Evolutionary conservation across 192 early-diverging fungal species (phyloP).

Genomic region (Endogone sp.): DNA sequence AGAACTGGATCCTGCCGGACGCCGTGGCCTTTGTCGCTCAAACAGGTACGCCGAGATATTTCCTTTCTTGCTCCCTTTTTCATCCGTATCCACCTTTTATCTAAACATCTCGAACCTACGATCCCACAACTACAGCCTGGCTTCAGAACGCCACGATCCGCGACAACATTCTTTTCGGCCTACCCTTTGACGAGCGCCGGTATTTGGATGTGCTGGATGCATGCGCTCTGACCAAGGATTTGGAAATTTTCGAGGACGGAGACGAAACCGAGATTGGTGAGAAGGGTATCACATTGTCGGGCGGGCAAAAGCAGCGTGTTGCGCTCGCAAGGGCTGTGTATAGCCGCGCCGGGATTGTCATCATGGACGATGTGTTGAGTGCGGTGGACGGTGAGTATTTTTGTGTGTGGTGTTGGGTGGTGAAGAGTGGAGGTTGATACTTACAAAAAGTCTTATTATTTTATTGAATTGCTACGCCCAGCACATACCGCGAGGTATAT

Average conservation of each 20-base stretch:
- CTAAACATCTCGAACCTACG: background rate
- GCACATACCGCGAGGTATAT: conserved; percentile 76
- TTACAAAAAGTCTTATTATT: background rate
- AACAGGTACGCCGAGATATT: conserved; percentile 14
- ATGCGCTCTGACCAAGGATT: conserved; percentile 58
- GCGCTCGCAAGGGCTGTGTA: conserved; percentile 87
- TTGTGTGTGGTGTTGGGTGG: too few relatives aligned
- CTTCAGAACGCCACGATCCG: conserved; percentile 58
- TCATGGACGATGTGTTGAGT: conserved; percentile 86
- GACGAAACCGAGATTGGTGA: conserved; percentile 74
- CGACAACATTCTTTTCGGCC: conserved; percentile 75
- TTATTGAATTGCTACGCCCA: background rate
- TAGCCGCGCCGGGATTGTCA: conserved; percentile 54
- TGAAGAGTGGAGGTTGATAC: too few relatives aligned
- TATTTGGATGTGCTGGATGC: conserved; percentile 52
- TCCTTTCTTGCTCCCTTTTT: background rate
- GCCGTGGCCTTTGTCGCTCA: conserved; percentile 77
- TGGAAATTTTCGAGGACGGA: conserved; percentile 47
- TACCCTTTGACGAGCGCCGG: conserved; percentile 35
- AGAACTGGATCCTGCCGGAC: conserved; percentile 34
- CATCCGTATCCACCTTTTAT: background rate
- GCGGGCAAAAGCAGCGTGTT: conserved; percentile 88
- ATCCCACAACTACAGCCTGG: conserved; percentile 44
- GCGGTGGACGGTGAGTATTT: conserved; percentile 77
- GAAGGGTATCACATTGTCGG: conserved; percentile 81